Conservation (phyloP, 768 basidiomycete genomes). For the Boletales sp. region DNA sequence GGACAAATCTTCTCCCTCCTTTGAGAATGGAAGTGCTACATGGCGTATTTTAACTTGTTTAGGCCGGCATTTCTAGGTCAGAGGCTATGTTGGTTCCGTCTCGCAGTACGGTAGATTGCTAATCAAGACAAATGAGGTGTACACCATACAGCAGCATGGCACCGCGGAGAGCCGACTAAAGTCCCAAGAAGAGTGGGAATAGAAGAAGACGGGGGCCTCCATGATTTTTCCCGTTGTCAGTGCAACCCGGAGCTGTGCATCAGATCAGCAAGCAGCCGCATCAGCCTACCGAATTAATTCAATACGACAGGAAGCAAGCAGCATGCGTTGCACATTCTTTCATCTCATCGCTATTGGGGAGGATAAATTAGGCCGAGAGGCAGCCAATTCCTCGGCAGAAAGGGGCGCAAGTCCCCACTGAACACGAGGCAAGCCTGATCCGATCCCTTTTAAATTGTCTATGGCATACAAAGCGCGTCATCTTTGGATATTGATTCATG, state of each 20-base stretch:
- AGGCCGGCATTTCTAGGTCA: not conserved
- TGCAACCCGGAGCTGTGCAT: conserved; percentile 6
- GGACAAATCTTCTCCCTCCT: not conserved
- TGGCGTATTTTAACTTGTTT: not conserved
- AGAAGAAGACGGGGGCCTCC: conserved; percentile 5
- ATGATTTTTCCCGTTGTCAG: conserved; percentile 5
- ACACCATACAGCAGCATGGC: not conserved
- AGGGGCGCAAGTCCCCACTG: conserved; percentile 1
- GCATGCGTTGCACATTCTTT: not conserved
- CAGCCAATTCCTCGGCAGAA: conserved; percentile 1
- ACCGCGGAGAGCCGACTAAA: conserved; percentile 24
- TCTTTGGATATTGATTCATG: too few species aligned
- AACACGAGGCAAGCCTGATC: conserved; percentile 17
- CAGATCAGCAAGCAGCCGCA: conserved; percentile 4
- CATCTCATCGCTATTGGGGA: not conserved
- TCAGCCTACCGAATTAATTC: too few species aligned
- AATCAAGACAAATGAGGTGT: not conserved
- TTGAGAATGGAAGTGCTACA: not conserved
- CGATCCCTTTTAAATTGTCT: not conserved
- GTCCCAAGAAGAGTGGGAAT: conserved; percentile 18
- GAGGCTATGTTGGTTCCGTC: not conserved
- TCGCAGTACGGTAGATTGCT: not conserved
- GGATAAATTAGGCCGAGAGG: conserved; percentile 5
- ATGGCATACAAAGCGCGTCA: conserved; percentile 2
- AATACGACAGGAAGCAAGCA: not conserved